Conservation (phyloP, 2,329 filamentous ascomycete species). For the Sclerotinia trifoliorum region DNA sequence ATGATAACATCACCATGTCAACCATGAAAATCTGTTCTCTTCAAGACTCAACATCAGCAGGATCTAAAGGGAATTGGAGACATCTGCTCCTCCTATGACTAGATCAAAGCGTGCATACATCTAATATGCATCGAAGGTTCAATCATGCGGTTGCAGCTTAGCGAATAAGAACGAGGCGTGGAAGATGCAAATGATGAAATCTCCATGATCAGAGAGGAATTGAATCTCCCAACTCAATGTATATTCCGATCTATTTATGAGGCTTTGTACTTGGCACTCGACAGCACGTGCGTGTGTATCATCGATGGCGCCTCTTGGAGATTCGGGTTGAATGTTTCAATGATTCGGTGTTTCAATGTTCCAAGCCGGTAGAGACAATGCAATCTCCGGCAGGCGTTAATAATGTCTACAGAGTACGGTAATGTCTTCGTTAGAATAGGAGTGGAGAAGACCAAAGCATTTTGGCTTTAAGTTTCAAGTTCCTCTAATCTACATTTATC, state of each 20-base stretch:
- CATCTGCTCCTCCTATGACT: not conserved
- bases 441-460: conserved; percentile 1
- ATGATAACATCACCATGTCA: conserved; percentile 14
- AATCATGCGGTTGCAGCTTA: conserved; percentile 1
- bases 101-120: conserved; percentile 15
- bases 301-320: not conserved
- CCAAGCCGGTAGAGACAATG: not conserved
- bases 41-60: not conserved
- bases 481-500: conserved; percentile 7
- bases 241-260: not conserved
- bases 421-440: not conserved
- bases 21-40: not conserved
- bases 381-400: conserved; percentile 7
- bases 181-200: not conserved
- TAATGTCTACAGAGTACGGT: not conserved
- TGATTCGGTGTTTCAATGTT: not conserved
- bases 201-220: too few species aligned
- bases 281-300: not conserved
- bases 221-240: not conserved
- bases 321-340: too few species aligned
- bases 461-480: conserved; percentile 1
- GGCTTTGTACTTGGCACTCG: not conserved
- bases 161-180: not conserved
- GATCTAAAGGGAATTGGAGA: not conserved
- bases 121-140: not conserved